Evolutionary conservation across 2,329 filamentous ascomycete genomes (phyloP), one percentile per base, ranked within the genome.

Genomic region (Cladorrhinum sp.): DNA sequence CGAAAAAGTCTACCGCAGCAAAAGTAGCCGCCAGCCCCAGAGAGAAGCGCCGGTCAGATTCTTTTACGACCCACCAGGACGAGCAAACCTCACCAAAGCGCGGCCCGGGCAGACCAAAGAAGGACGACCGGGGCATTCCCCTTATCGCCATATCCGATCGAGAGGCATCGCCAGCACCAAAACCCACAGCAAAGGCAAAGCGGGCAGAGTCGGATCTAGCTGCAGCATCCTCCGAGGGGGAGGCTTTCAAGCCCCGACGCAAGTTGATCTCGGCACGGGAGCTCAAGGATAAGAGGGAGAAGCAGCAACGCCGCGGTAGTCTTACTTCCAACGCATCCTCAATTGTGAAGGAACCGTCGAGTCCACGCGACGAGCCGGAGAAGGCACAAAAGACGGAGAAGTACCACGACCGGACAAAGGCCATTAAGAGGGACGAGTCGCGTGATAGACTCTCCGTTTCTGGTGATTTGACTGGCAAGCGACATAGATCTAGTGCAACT

Each of bases 201-300:
- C 79, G 80, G 52, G 72, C 77, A 1, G 85, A 88, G 56, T 78
- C 82, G 0, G 86, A 88, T 53, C 64, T 77, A 23, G 77, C 79
- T 14, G 77, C 74, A 1, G 74, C 77, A 6, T 84, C 82, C 0
- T 86, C 84, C 33, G 83, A 83, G 68, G 85, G 80, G 1, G 84
- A 86, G 69, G 72, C 81, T 8, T 71, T 78, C 21, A 88, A 87
- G 68, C 85, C 85, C 1, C 76, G 86, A 23, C 78, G 84, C 42
- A 89, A 87, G 68, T 77, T 89, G 10, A 79, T 88, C 20, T 88
- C 86, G 0, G 86, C 86, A 36, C 82, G 81, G 56, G 86, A 88
- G 60, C 72, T 87, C 42, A 83, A 85, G 63, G 82, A 82, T 9
- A 83, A 86, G 68, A 77, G 82, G 18, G 81, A 85, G 58, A 83